Percentiles rank a stretch among this genome's conserved stretches.
Evolutionary conservation across 176 grass and related monocot genomes (phyloP).

Genomic region (Pontederia crassipes): DNA sequence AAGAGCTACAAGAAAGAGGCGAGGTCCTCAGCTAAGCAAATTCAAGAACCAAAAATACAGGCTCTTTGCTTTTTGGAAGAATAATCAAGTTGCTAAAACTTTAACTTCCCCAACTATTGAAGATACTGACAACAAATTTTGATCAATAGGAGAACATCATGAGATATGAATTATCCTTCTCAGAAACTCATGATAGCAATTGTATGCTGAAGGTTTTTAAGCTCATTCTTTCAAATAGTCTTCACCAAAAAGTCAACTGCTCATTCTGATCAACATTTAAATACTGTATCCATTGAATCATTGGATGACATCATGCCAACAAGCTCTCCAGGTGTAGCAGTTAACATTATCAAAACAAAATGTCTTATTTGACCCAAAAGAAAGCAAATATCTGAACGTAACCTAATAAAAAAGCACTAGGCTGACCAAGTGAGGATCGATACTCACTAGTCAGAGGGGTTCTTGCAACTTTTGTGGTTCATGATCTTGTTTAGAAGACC

Average conservation of each 20-base stretch:
- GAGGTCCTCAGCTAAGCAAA: too few species aligned
- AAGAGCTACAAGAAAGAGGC: too few species aligned
- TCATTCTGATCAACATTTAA: conserved; percentile 83
- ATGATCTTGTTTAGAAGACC: conserved; percentile 81
- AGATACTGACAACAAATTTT: neutral
- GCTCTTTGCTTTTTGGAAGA: neutral
- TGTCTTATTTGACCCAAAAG: neutral
- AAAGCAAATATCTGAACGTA: neutral
- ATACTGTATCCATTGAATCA: conserved; percentile 80
- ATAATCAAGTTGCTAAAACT: neutral
- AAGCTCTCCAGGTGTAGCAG: conserved; percentile 37
- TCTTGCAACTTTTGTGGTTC: conserved; percentile 71
- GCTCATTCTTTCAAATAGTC: conserved; percentile 89
- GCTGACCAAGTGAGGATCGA: neutral
- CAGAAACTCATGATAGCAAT: neutral
- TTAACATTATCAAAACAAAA: conserved; percentile 27
- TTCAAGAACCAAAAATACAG: too few species aligned
- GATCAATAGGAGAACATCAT: neutral
- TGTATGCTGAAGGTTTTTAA: conserved; percentile 75
- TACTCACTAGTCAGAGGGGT: conserved; percentile 95
- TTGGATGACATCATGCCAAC: conserved; percentile 91
- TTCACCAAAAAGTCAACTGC: conserved; percentile 98
- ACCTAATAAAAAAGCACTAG: neutral
- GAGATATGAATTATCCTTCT: neutral
- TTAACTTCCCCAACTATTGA: neutral